Evolutionary conservation across 768 basidiomycete species (phyloP), one percentile per base, ranked within the genome.

Genomic region (Russula sp.): DNA sequence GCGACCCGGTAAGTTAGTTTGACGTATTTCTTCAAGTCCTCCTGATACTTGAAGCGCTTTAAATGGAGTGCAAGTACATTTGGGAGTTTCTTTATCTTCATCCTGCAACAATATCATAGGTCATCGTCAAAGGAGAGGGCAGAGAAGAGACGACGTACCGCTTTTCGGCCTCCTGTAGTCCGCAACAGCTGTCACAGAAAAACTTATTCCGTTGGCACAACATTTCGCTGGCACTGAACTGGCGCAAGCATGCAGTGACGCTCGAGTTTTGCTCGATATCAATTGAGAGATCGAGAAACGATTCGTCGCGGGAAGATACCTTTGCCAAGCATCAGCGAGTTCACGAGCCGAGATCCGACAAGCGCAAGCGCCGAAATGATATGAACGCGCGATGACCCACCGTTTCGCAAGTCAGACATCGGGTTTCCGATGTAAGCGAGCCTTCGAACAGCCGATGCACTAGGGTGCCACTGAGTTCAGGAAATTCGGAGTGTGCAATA

Each of bases 21-120:
- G 79, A 94, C 91, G 76, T 96, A 93, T 73, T 86, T 89, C 66
- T 87, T 85, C 2, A 73, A n/a, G n/a, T n/a, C n/a, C n/a, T n/a
- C n/a, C n/a, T n/a, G n/a, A n/a, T 94, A 97, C 76, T 98, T 99
- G 87, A 99, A 99, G 38, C 97, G 86, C 79, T 99, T 99, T 53
- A 99, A 99, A n/a, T n/a, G n/a, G n/a, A n/a, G n/a, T n/a, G n/a
- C n/a, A n/a, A n/a, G 86, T 42, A 99, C 82, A 73, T 98, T 96
- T 0, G 97, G 97, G 0, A 98, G 80, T 69, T 86, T 90, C 79
- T 98, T 98, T 74, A 99, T 94, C 77, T 99, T 99, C 95, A 99
- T 98, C 71, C 96, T 97, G 72, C 11, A 22, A 51, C 7, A 16
- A 38, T 48, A 48, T 32, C 22, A 44, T 52, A 10, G 22, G 18